Conservation (phyloP, 169 alveolate genomes). For the Toxoplasma gondii region DNA sequence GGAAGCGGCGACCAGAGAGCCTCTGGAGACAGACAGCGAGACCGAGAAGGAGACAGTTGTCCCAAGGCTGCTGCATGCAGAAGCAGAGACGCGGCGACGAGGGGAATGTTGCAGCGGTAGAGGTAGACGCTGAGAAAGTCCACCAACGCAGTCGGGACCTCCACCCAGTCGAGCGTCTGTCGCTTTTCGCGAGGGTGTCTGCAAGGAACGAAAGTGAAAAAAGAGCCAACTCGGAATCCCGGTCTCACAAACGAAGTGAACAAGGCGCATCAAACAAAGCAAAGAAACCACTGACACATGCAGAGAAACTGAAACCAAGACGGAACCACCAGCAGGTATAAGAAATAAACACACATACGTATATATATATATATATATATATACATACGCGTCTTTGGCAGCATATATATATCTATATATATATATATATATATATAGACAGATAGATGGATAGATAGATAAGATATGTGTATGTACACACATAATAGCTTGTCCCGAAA, state of each 20-base stretch:
- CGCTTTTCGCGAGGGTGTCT: not conserved
- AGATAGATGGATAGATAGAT: not conserved
- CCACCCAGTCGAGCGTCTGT: slow-evolving; percentile 5
- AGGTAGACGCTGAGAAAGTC: not conserved
- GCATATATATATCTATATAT: not conserved
- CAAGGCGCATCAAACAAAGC: no score
- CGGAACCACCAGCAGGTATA: no score
- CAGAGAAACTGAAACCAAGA: no score
- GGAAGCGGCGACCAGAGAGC: no score
- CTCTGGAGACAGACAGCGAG: no score
- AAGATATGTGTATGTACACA: not conserved
- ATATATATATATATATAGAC: not conserved
- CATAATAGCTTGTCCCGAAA: not conserved
- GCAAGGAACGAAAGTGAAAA: not conserved
- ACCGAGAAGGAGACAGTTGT: not conserved
- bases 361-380: not conserved
- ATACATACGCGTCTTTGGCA: not conserved
- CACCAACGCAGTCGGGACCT: not conserved
- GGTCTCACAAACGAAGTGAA: no score
- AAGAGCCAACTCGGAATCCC: not conserved
- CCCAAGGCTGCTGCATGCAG: slow-evolving; percentile 33
- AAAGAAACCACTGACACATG: no score
- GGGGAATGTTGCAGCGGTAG: slow-evolving; percentile 10
- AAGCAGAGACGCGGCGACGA: not conserved
- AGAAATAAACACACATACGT: no score